Conservation (phyloP, 2,329 filamentous ascomycete genomes). For the Scedosporium dehoogii region DNA sequence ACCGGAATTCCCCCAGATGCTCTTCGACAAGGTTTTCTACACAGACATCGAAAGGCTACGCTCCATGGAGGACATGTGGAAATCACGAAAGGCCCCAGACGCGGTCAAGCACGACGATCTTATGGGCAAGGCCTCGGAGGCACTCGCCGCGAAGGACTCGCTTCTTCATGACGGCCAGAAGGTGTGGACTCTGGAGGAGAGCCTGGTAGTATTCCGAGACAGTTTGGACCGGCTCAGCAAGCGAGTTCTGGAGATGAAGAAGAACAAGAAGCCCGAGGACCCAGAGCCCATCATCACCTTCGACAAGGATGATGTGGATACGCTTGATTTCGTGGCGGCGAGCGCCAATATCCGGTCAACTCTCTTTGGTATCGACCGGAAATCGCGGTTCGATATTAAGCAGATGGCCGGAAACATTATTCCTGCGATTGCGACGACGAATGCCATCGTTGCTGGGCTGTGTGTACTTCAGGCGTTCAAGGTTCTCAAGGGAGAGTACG, state of each 20-base stretch:
- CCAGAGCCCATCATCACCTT: constrained; percentile 66
- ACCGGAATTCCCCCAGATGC: constrained; percentile 61
- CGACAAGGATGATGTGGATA: constrained; percentile 95
- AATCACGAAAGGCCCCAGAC: constrained; percentile 63
- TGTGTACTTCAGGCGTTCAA: constrained; percentile 92
- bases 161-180: constrained; percentile 59
- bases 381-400: constrained; percentile 94
- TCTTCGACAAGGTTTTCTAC: constrained; percentile 91
- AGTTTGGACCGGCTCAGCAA: constrained; percentile 69
- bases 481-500: constrained; percentile 63
- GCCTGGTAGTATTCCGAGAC: constrained; percentile 76
- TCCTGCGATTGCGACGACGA: constrained; percentile 94
- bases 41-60: constrained; percentile 73
- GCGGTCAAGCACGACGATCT: constrained; percentile 60
- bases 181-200: constrained; percentile 74
- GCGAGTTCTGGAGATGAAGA: constrained; percentile 57
- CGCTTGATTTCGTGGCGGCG: constrained; percentile 85
- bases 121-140: constrained; percentile 37
- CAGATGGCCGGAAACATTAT: constrained; percentile 99
- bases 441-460: constrained; percentile 87
- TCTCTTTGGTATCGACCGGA: constrained; percentile 80
- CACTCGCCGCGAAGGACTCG: constrained; percentile 41
- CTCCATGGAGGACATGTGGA: constrained; percentile 96
- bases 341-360: constrained; percentile 81
- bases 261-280: constrained; percentile 32